Evolutionary conservation across 129 eudicot species (phyloP).

Genomic region (Silybum marianum): DNA sequence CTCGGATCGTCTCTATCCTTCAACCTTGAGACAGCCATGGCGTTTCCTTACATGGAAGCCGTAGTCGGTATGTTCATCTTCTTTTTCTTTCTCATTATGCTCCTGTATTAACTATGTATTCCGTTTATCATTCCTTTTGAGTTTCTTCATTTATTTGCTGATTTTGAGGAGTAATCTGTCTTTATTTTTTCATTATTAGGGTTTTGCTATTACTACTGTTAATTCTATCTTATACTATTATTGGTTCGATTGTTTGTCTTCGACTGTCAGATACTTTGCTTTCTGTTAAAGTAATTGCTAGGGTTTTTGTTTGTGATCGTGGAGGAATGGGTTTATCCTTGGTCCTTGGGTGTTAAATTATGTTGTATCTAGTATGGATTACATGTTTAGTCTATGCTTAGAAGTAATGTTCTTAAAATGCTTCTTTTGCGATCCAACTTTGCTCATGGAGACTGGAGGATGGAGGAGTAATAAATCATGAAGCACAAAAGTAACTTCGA

Average conservation of each 20-base stretch:
- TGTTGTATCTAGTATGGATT: not conserved
- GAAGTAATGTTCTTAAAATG: not conserved
- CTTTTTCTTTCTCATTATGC: not conserved
- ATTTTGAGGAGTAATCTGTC: not conserved
- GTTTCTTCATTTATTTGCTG: not conserved
- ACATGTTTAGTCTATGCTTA: not conserved
- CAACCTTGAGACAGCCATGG: slow-evolving; percentile 47
- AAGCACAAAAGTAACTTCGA: not conserved
- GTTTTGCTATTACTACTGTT: slow-evolving; percentile 6
- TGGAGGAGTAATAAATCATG: not conserved
- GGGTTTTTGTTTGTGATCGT: slow-evolving; percentile 17
- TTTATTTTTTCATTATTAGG: not conserved
- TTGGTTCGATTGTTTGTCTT: not conserved
- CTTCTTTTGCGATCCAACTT: not conserved
- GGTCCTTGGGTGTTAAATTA: not conserved
- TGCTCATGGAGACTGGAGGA: not conserved
- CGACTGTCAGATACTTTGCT: not conserved
- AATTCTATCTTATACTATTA: not conserved
- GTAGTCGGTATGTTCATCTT: slow-evolving; percentile 55
- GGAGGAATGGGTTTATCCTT: slow-evolving; percentile 7
- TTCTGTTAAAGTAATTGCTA: slow-evolving; percentile 2
- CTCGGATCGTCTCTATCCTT: slow-evolving; percentile 24
- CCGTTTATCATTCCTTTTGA: not conserved
- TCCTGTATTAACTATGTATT: not conserved
- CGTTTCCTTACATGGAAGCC: slow-evolving; percentile 89